Evolutionary conservation across 2,329 filamentous ascomycete species (phyloP).

Genomic region (Alternaria ethzedia): DNA sequence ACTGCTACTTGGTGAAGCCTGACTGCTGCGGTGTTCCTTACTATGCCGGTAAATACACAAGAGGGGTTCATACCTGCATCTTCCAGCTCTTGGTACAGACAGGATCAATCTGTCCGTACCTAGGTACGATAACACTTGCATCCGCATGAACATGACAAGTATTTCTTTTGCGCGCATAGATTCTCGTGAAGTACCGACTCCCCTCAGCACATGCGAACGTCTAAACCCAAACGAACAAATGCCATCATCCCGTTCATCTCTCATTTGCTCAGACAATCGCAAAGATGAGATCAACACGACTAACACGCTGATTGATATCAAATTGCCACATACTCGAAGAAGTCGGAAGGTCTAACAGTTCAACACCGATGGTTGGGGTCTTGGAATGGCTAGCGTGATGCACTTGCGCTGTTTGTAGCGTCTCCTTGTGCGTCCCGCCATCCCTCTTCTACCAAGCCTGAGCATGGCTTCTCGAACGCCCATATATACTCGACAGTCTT

Average conservation of each 20-base stretch:
- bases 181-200: constrained; percentile 1
- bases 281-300: not conserved
- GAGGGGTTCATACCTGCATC: not conserved
- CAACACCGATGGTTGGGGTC: not conserved
- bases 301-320: not conserved
- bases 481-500: not conserved
- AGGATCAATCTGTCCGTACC: not conserved
- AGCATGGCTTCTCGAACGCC: not conserved
- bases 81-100: not conserved
- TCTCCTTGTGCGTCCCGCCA: no score
- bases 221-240: not conserved
- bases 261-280: not conserved
- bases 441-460: no score
- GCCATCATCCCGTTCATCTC: not conserved
- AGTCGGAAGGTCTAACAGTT: not conserved
- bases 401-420: not conserved
- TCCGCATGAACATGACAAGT: not conserved
- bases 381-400: not conserved
- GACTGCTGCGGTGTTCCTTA: not conserved
- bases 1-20: not conserved
- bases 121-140: not conserved
- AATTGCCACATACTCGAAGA: not conserved
- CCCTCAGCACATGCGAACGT: not conserved
- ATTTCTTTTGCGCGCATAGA: constrained; percentile 3
- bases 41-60: not conserved